These are phyloP conservation scores for Colletotrichum endophyticum DNA, from an alignment of 2,329 filamentous ascomycete species.

Conservation along the genomic window DNA sequence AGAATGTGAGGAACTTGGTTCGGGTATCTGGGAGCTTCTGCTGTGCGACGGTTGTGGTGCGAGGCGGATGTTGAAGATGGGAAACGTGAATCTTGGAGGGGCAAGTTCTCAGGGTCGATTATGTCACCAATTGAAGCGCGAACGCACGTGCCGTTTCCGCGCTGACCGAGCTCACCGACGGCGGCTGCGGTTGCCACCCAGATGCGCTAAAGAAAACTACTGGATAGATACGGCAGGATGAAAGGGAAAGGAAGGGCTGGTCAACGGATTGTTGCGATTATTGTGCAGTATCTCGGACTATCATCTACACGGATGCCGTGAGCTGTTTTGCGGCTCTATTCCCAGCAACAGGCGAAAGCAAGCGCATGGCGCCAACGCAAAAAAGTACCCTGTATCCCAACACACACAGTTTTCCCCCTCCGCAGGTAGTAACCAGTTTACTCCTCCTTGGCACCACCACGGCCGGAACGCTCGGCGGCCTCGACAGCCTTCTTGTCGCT, in stretches of 20 bases:
- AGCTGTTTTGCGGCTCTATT: background rate
- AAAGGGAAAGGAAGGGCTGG: background rate
- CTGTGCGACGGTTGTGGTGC: background rate
- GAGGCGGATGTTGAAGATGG: background rate
- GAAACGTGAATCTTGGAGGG: slow-evolving; percentile 5
- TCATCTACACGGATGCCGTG: background rate
- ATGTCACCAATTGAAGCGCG: slow-evolving; percentile 20
- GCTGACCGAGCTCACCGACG: background rate
- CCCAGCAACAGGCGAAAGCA: background rate
- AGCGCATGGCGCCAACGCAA: background rate
- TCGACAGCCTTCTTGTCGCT: slow-evolving; percentile 92
- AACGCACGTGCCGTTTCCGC: slow-evolving; percentile 17
- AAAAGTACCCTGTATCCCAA: slow-evolving; percentile 29
- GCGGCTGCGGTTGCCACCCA: background rate
- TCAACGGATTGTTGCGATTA: background rate
- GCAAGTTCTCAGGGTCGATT: slow-evolving; percentile 13
- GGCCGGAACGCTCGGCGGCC: slow-evolving; percentile 76
- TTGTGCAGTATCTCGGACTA: background rate
- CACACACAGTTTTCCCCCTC: background rate
- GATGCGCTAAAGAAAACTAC: background rate
- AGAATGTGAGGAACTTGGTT: background rate
- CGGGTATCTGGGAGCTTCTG: background rate
- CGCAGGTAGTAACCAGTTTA: slow-evolving; percentile 39
- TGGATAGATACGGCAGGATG: background rate
- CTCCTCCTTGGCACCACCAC: slow-evolving; percentile 75